Evolutionary conservation across 2,329 filamentous ascomycete genomes (phyloP), one percentile per base, ranked within the genome.

Genomic region (Colletotrichum orchidophilum): DNA sequence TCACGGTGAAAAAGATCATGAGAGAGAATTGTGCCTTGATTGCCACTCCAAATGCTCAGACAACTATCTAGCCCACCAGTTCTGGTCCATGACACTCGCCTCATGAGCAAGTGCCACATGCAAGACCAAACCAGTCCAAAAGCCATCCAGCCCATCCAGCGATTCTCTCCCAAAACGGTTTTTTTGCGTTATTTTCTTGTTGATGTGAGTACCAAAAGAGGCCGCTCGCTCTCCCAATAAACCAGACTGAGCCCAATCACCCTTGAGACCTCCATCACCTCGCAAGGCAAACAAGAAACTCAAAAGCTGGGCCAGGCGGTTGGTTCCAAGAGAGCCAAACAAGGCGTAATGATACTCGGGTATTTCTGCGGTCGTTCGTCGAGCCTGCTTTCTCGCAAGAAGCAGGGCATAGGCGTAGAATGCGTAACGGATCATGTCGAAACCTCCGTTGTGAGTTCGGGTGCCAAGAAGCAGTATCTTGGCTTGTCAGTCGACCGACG

Each of bases 101-200:
- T 18, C 60, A 3, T n/a, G 15, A 31, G 33, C 13, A 12, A 0
- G 18, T 33, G 49, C n/a, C 29, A 39, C 3, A n/a, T 15, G 15
- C 15, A 50, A 18, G 33, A 54, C 59, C 35, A 33, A 59, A 55
- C 63, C 49, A 52, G 73, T 66, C 57, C 61, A 33, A 71, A 63
- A 71, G 67, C 61, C 53, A 49, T 57, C 52, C 57, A 62, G 54
- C 54, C 21, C 67, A 59, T 69, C 73, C 58, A 73, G 71, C 63
- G 67, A 69, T 72, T 46, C 64, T 64, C 66, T 42, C 64, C 53
- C 67, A 71, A 65, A 42, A 54, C 27, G n/a, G 29, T 58, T 73
- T 74, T 74, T 73, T 66, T 64, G 27, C 54, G 55, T 68, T 71
- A 31, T 73, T 73, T 74, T 73, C 64, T 65, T 66, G 65, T 66